Evolutionary conservation across 768 basidiomycete genomes (phyloP).

Genomic region (Cystofilobasidium capitatum): DNA sequence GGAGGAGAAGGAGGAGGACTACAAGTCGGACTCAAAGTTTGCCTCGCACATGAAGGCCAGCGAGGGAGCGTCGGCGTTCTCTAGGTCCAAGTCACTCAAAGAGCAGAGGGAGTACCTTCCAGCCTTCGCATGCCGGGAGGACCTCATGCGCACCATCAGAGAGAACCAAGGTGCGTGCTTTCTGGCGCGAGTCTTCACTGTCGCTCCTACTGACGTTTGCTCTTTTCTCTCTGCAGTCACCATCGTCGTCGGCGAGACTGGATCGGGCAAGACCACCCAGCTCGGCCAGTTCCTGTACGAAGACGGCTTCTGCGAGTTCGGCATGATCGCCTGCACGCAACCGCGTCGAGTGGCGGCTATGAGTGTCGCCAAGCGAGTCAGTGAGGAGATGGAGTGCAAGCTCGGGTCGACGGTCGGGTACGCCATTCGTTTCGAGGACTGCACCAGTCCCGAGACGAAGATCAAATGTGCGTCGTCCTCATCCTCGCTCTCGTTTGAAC

Average conservation of each 20-base stretch:
- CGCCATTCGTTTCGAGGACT: conserved; percentile 97
- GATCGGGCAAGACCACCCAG: conserved; percentile 97
- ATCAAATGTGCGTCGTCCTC: conserved; percentile 72
- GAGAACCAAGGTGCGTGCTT: conserved; percentile 79
- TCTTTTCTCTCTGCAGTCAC: conserved; percentile 49
- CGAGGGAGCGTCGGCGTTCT: conserved; percentile 67
- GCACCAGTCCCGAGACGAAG: conserved; percentile 83
- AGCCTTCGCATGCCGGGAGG: conserved; percentile 93
- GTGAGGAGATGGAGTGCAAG: conserved; percentile 98
- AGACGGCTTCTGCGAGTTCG: conserved; percentile 83
- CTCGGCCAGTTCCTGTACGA: conserved; percentile 91
- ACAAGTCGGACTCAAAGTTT: conserved; percentile 93
- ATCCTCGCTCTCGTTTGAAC: background rate
- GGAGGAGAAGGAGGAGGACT: conserved; percentile 45
- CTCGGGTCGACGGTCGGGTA: conserved; percentile 87
- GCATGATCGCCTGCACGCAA: conserved; percentile 92
- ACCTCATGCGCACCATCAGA: conserved; percentile 71
- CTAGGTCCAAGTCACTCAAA: conserved; percentile 70
- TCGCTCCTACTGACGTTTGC: background rate
- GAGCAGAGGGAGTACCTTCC: conserved; percentile 95
- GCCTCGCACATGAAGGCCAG: conserved; percentile 76
- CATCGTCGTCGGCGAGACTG: conserved; percentile 98
- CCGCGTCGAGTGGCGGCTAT: conserved; percentile 98
- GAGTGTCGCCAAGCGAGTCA: conserved; percentile 99
- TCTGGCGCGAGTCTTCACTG: background rate